A percentile compares a stretch with the other conserved stretches of the same genome.
Conservation (phyloP, 768 basidiomycete species). For the Boletus tomentosulus region DNA sequence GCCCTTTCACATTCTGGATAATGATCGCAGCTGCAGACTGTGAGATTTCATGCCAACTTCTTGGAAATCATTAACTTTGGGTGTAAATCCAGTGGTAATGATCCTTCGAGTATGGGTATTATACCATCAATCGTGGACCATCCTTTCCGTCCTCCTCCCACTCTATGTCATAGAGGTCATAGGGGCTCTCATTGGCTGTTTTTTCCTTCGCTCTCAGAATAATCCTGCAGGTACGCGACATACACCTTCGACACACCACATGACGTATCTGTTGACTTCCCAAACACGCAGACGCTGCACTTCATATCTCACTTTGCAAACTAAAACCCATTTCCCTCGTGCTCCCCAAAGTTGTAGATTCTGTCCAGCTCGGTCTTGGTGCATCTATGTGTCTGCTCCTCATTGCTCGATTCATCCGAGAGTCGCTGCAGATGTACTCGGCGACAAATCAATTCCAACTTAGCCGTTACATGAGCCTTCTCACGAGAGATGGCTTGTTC, state of each 20-base stretch:
- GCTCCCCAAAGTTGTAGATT: background rate
- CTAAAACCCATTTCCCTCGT: background rate
- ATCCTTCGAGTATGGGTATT: constrained; percentile 1
- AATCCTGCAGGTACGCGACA: background rate
- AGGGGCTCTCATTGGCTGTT: background rate
- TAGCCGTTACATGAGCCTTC: background rate
- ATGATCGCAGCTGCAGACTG: constrained; percentile 4
- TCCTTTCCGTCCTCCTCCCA: background rate
- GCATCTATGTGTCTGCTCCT: background rate
- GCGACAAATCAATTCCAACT: background rate
- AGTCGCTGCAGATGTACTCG: background rate
- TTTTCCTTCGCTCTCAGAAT: background rate
- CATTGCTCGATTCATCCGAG: background rate
- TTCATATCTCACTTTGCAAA: background rate
- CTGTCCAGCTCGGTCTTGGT: background rate
- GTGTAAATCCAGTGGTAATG: background rate
- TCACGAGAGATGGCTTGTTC: background rate
- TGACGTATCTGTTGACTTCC: background rate
- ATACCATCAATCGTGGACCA: background rate
- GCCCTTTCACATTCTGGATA: background rate
- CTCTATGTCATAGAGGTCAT: background rate
- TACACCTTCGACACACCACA: background rate
- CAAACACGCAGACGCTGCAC: background rate
- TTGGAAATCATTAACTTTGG: background rate
- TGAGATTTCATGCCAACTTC: background rate